These are phyloP conservation scores for Chamaenerion angustifolium DNA, from an alignment of 345 rosid genomes.

Conservation along the genomic window DNA sequence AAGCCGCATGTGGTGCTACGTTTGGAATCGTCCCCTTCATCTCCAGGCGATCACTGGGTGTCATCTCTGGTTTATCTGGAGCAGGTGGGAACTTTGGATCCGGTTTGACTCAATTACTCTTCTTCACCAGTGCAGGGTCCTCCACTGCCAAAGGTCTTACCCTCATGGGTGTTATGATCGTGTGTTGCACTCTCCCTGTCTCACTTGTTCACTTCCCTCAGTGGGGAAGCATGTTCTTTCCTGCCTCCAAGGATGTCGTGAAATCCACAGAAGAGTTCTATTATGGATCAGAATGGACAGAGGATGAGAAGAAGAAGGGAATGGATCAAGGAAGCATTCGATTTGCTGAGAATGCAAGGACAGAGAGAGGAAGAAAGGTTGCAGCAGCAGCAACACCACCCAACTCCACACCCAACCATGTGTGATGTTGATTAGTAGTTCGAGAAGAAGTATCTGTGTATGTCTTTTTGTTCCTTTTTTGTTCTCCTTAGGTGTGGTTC, in stretches of 20 bases:
- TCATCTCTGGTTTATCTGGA: conserved; percentile 61
- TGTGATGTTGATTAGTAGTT: too few species aligned
- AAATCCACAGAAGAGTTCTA: conserved; percentile 44
- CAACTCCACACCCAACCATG: conserved; percentile 7
- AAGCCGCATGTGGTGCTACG: conserved; percentile 79
- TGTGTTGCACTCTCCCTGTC: conserved; percentile 47
- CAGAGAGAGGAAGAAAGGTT: conserved; percentile 46
- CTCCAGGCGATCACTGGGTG: conserved; percentile 54
- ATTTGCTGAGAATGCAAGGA: conserved; percentile 58
- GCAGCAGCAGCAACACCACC: conserved; percentile 35
- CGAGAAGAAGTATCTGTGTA: too few species aligned
- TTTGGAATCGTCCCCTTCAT: conserved; percentile 67
- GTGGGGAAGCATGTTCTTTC: conserved; percentile 64
- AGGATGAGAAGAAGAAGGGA: conserved; percentile 46
- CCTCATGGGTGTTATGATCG: conserved; percentile 63
- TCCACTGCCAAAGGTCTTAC: conserved; percentile 43
- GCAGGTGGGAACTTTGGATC: conserved; percentile 78
- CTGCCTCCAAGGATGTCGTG: conserved; percentile 26
- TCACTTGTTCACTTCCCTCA: conserved; percentile 58
- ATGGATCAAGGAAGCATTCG: conserved; percentile 46
- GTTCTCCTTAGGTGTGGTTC: too few species aligned
- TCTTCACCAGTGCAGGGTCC: conserved; percentile 39
- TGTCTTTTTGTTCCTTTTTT: too few species aligned
- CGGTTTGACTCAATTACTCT: conserved; percentile 53
- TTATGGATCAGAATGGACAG: conserved; percentile 45